A percentile compares a stretch with the other conserved stretches of the same genome.
phyloP scores from a whole-genome alignment of 768 basidiomycete genomes.

The Auricularia auricula-judae region DNA sequence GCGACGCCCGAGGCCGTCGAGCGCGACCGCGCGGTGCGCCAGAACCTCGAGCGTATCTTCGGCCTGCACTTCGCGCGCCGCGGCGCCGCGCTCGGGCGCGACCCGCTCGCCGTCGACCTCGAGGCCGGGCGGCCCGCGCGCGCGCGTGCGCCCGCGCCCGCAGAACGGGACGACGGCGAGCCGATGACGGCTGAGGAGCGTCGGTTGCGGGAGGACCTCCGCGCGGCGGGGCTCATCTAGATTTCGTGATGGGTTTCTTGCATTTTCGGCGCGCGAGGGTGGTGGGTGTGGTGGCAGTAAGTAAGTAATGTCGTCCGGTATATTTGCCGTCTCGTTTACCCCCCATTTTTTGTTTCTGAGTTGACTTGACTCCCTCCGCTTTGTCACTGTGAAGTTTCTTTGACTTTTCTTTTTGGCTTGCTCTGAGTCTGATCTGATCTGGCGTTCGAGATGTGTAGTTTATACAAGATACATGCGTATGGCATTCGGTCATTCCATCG shows the following conservation, averaged over 20 bases:
- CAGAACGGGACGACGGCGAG: neutral
- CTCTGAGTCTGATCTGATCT: no score
- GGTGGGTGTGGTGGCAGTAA: neutral
- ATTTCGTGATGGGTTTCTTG: neutral
- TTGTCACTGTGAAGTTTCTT: no score
- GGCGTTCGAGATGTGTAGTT: no score
- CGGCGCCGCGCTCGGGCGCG: neutral
- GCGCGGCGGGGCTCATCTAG: neutral
- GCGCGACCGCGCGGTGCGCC: slow-evolving; percentile 39
- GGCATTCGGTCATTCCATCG: no score
- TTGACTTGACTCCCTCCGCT: no score
- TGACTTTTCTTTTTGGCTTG: no score
- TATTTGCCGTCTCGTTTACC: no score
- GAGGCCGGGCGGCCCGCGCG: neutral
- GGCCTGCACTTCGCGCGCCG: slow-evolving; percentile 25
- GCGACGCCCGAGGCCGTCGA: slow-evolving; percentile 36
- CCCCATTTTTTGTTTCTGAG: no score
- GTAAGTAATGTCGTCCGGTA: neutral
- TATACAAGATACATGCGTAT: no score
- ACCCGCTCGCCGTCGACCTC: neutral
- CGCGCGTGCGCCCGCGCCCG: neutral
- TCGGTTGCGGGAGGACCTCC: neutral
- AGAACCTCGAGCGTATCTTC: slow-evolving; percentile 42
- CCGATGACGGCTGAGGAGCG: neutral
- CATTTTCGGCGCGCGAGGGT: neutral